Base-by-base conservation (phyloP, 148 eudicot genomes). In the Chenopodium album region DNA sequence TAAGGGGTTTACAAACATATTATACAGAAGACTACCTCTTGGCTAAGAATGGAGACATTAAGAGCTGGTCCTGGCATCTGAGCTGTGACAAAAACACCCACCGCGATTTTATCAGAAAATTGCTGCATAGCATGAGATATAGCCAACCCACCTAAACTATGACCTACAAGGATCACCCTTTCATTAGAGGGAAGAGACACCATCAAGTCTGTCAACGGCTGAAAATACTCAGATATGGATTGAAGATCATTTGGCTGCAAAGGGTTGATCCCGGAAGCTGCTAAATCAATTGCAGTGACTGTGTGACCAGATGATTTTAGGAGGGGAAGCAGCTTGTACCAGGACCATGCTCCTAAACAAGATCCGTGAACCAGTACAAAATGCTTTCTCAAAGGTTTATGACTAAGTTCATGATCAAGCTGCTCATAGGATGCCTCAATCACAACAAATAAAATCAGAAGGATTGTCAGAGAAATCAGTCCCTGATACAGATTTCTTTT, bases 321-420 rank as follows among this genome's bases (percentile, higher is more conserved):
- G 48, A 81, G 46, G 70, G 79, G 34, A 16, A 65, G 70, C 9
- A 88, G 85, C 74, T 88, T 90, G 86, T 88, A 88, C 89, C 90
- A 90, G 74, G 84, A 86, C 92, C 92, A 88, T 9, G 87, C 90
- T 71, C 92, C 90, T 23, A 83, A 86, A 81, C 90, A 76, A 31
- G 85, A 64, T 11, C 90, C 90, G 64, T 89, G 90, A n/a, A 89
- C 86, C 3, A 86, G 77, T 32, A 88, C 87, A 63, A 87, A 89
- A 64, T 89, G 90, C 20, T 77, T 77, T 7, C 20, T 17, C 22
- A 17, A 14, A 19, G 62, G 20, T 56, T 56, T 56, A 14, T 56
- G 62, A 56, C 7, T 17, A 13, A 17, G 62, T 14, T 56, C 22
- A 16, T 56, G 62, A 56, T 56, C 62, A 17, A 56, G 62, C 4